These are phyloP conservation scores for Penicillium cinerascens DNA, from an alignment of 495 filamentous ascomycete species.

Conservation along the genomic window DNA sequence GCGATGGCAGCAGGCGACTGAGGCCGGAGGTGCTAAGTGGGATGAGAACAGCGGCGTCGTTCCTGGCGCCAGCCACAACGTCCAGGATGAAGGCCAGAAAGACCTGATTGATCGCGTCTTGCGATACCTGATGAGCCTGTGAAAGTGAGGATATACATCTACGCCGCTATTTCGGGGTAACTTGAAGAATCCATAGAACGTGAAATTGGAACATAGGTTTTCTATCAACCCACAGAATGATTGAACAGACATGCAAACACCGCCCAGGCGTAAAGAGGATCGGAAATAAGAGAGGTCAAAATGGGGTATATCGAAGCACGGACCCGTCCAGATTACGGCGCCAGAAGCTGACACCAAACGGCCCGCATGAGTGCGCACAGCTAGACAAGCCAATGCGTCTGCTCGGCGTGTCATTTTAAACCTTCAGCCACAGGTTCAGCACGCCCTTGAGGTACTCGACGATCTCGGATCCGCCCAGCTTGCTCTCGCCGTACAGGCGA, in stretches of 20 bases:
- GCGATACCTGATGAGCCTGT: constrained; percentile 52
- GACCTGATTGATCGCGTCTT: constrained; percentile 54
- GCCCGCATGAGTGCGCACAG: constrained; percentile 9
- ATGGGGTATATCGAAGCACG: constrained; percentile 29
- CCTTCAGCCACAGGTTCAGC: constrained; percentile 81
- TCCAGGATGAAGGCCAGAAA: constrained; percentile 45
- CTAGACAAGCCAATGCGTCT: constrained; percentile 6
- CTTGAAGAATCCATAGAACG: constrained; percentile 8
- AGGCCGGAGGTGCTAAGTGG: constrained; percentile 41
- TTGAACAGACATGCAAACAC: constrained; percentile 23
- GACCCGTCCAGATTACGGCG: not conserved
- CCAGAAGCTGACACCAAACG: constrained; percentile 3
- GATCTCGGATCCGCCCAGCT: constrained; percentile 92
- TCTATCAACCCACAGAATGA: constrained; percentile 20
- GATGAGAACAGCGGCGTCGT: constrained; percentile 58
- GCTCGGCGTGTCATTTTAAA: constrained; percentile 39
- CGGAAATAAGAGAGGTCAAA: constrained; percentile 14
- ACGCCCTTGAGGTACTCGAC: constrained; percentile 98
- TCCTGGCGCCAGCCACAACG: constrained; percentile 58
- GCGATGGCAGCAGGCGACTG: constrained; percentile 63
- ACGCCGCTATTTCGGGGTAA: not conserved
- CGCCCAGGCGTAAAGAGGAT: constrained; percentile 17
- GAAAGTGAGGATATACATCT: constrained; percentile 1
- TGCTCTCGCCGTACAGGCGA: constrained; percentile 90
- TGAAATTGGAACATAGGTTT: constrained; percentile 16